These are phyloP conservation scores for Prunus campanulata DNA, from an alignment of 306 rosid genomes.

Conservation along the genomic window DNA sequence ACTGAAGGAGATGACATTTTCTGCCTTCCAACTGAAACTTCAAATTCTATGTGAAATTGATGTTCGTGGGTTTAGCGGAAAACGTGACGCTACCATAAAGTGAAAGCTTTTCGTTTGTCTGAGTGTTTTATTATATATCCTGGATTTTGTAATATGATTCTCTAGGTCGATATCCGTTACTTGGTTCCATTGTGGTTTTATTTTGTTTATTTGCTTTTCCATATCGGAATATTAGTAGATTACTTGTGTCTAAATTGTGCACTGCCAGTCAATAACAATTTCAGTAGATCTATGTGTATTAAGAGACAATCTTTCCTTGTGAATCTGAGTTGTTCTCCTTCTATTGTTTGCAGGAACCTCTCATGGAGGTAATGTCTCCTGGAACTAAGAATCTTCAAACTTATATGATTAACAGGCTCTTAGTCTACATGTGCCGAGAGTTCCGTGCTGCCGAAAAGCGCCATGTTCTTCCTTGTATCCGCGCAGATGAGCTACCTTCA, in stretches of 20 bases:
- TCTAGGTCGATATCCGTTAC: background rate
- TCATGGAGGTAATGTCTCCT: slow-evolving; percentile 93
- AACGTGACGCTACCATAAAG: too few species aligned
- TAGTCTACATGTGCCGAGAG: slow-evolving; percentile 80
- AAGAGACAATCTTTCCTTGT: background rate
- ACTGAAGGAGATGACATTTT: too few species aligned
- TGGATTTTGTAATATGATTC: background rate
- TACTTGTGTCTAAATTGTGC: background rate
- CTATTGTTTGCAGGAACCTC: slow-evolving; percentile 76
- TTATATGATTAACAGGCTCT: slow-evolving; percentile 78
- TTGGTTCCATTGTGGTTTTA: background rate
- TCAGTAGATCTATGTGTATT: background rate
- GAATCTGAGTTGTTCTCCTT: slow-evolving; percentile 11
- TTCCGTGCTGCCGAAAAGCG: slow-evolving; percentile 88
- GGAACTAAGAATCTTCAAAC: slow-evolving; percentile 92
- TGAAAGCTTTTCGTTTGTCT: too few species aligned
- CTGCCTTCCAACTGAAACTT: too few species aligned
- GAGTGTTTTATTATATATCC: too few species aligned
- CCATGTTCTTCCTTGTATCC: slow-evolving; percentile 49
- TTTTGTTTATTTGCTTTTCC: background rate
- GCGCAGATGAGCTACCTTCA: slow-evolving; percentile 64
- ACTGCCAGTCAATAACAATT: background rate
- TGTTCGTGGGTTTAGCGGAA: too few species aligned
- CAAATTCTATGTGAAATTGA: too few species aligned
- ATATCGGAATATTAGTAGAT: background rate